A percentile compares a stretch with the other conserved stretches of the same genome.
Conservation (phyloP, 345 rosid genomes). For the Tarenaya hassleriana region DNA sequence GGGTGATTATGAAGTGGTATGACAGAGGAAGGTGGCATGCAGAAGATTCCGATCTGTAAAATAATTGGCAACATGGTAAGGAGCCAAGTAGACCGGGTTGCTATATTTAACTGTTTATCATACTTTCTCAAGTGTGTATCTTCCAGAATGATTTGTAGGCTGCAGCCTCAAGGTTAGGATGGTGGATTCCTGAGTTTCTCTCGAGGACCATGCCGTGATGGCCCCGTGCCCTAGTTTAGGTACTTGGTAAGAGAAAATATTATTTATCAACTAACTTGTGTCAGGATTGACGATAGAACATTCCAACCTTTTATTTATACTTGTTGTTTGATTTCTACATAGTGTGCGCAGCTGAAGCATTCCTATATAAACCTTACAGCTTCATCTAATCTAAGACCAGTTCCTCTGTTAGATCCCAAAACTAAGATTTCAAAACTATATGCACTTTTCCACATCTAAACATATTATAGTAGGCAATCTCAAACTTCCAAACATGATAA, state of each 20-base stretch:
- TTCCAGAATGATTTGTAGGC: conserved; percentile 13
- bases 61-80: conserved; percentile 18
- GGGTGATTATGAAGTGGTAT: conserved; percentile 98
- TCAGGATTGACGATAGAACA: conserved; percentile 1
- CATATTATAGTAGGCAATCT: conserved; percentile 3
- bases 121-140: conserved; percentile 30
- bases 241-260: conserved; percentile 18
- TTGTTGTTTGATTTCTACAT: conserved; percentile 4
- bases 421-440: not conserved
- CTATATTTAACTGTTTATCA: no score
- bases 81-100: conserved; percentile 5
- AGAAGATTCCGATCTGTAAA: conserved; percentile 86
- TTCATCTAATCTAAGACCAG: not conserved
- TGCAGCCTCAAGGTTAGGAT: conserved; percentile 25
- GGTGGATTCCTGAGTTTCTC: conserved; percentile 25
- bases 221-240: conserved; percentile 23
- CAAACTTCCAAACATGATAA: not conserved
- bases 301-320: conserved; percentile 2
- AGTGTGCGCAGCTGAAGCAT: conserved; percentile 6
- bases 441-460: conserved; percentile 5
- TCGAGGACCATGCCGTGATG: conserved; percentile 26
- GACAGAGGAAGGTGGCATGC: conserved; percentile 82
- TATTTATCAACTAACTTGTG: conserved; percentile 17
- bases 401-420: conserved; percentile 4
- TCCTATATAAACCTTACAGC: conserved; percentile 11